These are phyloP conservation scores for Nakazawaea ernobii DNA, from an alignment of 805 yeast species.

Conservation along the genomic window DNA sequence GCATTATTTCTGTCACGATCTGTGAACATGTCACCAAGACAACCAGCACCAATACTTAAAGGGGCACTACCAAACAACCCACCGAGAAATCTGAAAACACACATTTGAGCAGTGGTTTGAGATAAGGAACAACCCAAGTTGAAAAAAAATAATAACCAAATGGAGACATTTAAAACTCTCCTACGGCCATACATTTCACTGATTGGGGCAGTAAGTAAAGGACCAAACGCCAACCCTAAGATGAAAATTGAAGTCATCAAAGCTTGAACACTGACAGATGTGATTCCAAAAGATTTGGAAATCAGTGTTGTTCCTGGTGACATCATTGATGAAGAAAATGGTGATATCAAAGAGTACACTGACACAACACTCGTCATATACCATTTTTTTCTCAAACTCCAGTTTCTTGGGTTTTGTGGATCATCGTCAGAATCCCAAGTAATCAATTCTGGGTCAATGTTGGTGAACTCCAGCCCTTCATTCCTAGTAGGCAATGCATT, in stretches of 20 bases:
- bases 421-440: slow-evolving; percentile 65
- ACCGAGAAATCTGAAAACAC: slow-evolving; percentile 55
- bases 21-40: slow-evolving; percentile 54
- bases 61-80: slow-evolving; percentile 69
- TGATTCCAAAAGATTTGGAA: slow-evolving; percentile 36
- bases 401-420: slow-evolving; percentile 59
- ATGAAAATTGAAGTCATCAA: slow-evolving; percentile 59
- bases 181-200: slow-evolving; percentile 63
- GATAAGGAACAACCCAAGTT: slow-evolving; percentile 60
- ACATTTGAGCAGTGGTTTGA: slow-evolving; percentile 46
- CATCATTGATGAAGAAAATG: slow-evolving; percentile 56
- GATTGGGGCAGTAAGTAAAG: slow-evolving; percentile 60
- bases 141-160: slow-evolving; percentile 42
- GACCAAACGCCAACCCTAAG: slow-evolving; percentile 67
- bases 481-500: slow-evolving; percentile 23
- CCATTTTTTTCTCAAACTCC: slow-evolving; percentile 39
- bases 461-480: slow-evolving; percentile 48
- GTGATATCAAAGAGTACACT: slow-evolving; percentile 51
- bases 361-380: slow-evolving; percentile 41
- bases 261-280: slow-evolving; percentile 36
- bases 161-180: slow-evolving; percentile 45
- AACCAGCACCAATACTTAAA: slow-evolving; percentile 64
- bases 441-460: slow-evolving; percentile 59
- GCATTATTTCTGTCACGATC: slow-evolving; percentile 48
- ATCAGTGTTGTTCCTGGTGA: slow-evolving; percentile 56